Base-by-base conservation (phyloP, 768 basidiomycete species). In the Mrakia frigida region DNA sequence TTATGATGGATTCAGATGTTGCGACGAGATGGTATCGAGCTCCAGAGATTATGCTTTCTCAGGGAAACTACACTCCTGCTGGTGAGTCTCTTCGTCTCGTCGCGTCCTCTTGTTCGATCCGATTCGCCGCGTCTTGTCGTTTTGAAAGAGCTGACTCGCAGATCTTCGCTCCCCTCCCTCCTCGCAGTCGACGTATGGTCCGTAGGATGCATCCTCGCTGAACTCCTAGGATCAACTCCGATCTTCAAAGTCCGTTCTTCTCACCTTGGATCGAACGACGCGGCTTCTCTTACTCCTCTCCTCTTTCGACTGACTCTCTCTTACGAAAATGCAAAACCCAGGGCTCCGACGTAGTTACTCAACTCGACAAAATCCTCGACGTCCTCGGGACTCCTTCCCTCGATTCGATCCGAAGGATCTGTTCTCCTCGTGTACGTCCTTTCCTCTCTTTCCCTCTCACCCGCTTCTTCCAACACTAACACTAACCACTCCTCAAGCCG, bases 331-430 rank as follows among this genome's bases (percentile, higher is more conserved):
- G n/a, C n/a, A n/a, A n/a, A n/a, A n/a, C n/a, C n/a, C 95, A 95
- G 9, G 95, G 94, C 23, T 86, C 92, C 79, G 94, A 95, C 83
- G 83, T 97, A 84, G 94, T 95, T 82, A 90, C 97, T 83, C 95
- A 98, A 81, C 87, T 98, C 9, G 90, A 90, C 10, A 87, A 95
- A 71, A 97, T 98, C 79, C 89, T 98, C 75, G 93, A 95, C 80
- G 90, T 95, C 31, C 88, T 97, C 46, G 95, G 95, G 0, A 85
- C 84, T 21, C 84, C 85, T 0, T 80, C 81, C 13, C 88, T 95
- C 81, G 95, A 96, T 80, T 94, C 97, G 81, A 95, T 97, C 83
- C 92, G 94, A 78, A 92, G 92, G 7, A 96, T 96, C 81, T 92
- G 90, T n/a, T 91, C 92, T n/a, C 13, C 33, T 35, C 70, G 70